Base-by-base conservation (phyloP, 306 rosid species). In the Lotus japonicus region DNA sequence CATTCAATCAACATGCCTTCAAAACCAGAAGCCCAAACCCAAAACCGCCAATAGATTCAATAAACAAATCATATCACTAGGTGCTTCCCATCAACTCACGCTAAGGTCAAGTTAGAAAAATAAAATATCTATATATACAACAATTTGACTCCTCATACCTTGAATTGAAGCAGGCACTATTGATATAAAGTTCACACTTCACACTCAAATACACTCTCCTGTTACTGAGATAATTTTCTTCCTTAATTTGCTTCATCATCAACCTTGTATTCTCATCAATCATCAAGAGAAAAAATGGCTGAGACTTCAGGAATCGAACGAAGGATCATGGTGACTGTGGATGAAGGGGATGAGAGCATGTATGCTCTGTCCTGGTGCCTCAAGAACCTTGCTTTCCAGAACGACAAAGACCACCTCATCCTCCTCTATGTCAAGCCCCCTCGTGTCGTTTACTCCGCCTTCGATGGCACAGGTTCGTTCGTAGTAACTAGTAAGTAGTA, bases 281-380 rank as follows among this genome's bases (percentile, higher is more conserved):
- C 42, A 38, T 38, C 42, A 7, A 26, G 31, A 26, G 42, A 8
- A 44, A 7, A 36, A 46, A 89, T 89, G 96, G 81, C 84, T 41
- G 84, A 77, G 43, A 68, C 28, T 43, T 33, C 74, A 43, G 81
- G 42, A 31, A 79, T 59, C 1, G 84, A 82, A 66, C 80, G 98
- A 41, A 74, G 79, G 81, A 88, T 94, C 67, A 66, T 94, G 43
- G 92, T 88, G 83, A 96, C 97, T 7, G 89, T 94, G 2, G 99
- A 90, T 15, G 96, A 87, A 36, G 89, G 96, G 0, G 97, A 90
- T n/a, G 97, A 94, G 82, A 90, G 99, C 82, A 50, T 77, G 77
- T 60, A 87, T 58, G 96, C 96, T 1, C 89, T 90, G 16, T 85
- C 97, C 1, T 94, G 96, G 98, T 84, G 92, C 53, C 79, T 90